These are phyloP conservation scores for Backusella tuberculispora DNA, from an alignment of 192 early-diverging fungal species.

Conservation along the genomic window DNA sequence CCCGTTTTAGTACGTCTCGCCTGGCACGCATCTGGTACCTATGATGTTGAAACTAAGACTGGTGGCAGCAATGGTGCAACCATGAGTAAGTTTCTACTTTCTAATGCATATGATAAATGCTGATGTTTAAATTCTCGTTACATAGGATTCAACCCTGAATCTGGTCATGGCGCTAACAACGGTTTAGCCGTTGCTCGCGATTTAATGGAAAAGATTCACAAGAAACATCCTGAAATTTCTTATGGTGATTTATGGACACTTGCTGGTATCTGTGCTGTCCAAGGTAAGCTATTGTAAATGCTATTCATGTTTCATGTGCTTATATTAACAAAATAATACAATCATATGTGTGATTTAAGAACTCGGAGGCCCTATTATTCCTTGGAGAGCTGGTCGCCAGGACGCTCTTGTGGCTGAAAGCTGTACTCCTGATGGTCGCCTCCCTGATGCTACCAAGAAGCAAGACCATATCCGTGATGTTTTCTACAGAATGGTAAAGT, in stretches of 20 bases:
- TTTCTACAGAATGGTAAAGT: constrained; percentile 74
- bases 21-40: constrained; percentile 87
- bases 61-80: constrained; percentile 82
- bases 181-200: constrained; percentile 75
- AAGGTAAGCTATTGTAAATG: constrained; percentile 53
- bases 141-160: constrained; percentile 62
- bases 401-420: constrained; percentile 40
- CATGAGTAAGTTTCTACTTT: constrained; percentile 51
- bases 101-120: background rate
- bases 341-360: background rate
- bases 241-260: constrained; percentile 88
- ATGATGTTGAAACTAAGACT: constrained; percentile 63
- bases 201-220: constrained; percentile 79
- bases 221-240: constrained; percentile 76
- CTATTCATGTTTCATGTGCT: no score
- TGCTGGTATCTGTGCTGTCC: constrained; percentile 71
- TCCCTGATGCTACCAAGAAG: constrained; percentile 74
- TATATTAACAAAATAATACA: background rate
- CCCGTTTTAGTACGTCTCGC: constrained; percentile 82
- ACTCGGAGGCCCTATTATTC: constrained; percentile 71
- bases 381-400: constrained; percentile 76
- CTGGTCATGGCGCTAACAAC: constrained; percentile 75
- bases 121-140: background rate
- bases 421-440: constrained; percentile 65
- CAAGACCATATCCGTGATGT: constrained; percentile 74